A percentile compares a stretch with the other conserved stretches of the same genome.
Conservation (phyloP, 306 rosid species). For the Gastrolobium villosum region DNA sequence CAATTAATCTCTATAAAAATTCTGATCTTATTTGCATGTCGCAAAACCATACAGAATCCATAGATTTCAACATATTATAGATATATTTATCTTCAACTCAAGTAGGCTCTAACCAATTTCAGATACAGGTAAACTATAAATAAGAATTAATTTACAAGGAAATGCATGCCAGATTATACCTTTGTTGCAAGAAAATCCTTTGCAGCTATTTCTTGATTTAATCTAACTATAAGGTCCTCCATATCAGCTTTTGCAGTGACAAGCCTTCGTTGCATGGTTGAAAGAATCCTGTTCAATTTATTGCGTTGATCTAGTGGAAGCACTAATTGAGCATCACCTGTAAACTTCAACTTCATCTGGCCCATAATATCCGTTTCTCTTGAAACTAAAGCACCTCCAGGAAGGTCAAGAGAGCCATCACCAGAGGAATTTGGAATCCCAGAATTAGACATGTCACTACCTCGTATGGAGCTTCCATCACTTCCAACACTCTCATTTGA, state of each 20-base stretch:
- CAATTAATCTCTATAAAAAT: constrained; percentile 28
- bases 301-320: constrained; percentile 91
- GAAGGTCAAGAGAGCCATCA: constrained; percentile 72
- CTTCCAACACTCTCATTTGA: constrained; percentile 93
- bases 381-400: constrained; percentile 69
- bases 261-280: constrained; percentile 91
- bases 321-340: constrained; percentile 75
- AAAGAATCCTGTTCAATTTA: constrained; percentile 88
- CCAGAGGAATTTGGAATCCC: constrained; percentile 80
- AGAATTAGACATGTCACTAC: constrained; percentile 79
- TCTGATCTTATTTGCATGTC: constrained; percentile 3
- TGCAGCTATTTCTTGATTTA: constrained; percentile 94
- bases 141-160: constrained; percentile 21
- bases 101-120: constrained; percentile 33
- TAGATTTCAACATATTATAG: constrained; percentile 12
- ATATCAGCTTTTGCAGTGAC: constrained; percentile 89
- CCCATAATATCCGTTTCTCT: constrained; percentile 63
- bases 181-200: constrained; percentile 94
- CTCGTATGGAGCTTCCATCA: constrained; percentile 87
- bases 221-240: constrained; percentile 97
- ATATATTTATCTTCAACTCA: constrained; percentile 30
- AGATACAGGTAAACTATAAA: constrained; percentile 30
- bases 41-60: constrained; percentile 31
- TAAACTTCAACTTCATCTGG: constrained; percentile 59
- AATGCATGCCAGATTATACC: constrained; percentile 59